These are phyloP conservation scores for Cinnamomum chago DNA, from an alignment of 164 flowering plant species.

Conservation along the genomic window DNA sequence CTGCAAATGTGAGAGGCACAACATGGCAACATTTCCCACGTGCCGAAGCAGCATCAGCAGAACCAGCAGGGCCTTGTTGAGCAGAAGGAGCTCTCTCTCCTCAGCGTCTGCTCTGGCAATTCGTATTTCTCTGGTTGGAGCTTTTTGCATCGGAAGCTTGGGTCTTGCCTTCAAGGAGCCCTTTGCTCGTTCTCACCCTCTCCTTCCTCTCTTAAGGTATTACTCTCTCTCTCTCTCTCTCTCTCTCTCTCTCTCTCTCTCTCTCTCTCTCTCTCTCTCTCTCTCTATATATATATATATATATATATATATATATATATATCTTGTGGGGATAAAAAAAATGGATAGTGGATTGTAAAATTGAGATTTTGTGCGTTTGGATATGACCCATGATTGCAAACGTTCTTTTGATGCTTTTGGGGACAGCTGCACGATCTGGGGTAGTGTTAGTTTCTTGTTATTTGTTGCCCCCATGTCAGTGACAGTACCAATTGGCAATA, in stretches of 20 bases:
- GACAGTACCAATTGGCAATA: no score
- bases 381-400: background rate
- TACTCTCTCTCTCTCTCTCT: background rate
- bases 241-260: no score
- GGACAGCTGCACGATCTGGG: background rate
- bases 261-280: no score
- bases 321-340: background rate
- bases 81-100: background rate
- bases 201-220: background rate
- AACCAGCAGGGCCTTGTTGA: background rate
- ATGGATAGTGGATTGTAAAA: no score
- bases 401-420: background rate
- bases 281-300: no score
- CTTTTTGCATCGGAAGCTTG: background rate
- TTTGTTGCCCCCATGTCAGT: no score
- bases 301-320: no score
- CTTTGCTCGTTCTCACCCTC: slow-evolving; percentile 3
- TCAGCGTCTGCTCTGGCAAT: background rate
- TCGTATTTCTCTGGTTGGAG: background rate
- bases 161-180: slow-evolving; percentile 3
- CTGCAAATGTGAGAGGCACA: background rate
- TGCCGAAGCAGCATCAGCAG: background rate
- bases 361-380: no score
- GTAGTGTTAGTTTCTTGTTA: no score
- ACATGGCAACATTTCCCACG: background rate